Percentiles rank a stretch among this genome's conserved stretches.
phyloP scores from a whole-genome alignment of 2,329 filamentous ascomycete species.

The Xylaria sp. region DNA sequence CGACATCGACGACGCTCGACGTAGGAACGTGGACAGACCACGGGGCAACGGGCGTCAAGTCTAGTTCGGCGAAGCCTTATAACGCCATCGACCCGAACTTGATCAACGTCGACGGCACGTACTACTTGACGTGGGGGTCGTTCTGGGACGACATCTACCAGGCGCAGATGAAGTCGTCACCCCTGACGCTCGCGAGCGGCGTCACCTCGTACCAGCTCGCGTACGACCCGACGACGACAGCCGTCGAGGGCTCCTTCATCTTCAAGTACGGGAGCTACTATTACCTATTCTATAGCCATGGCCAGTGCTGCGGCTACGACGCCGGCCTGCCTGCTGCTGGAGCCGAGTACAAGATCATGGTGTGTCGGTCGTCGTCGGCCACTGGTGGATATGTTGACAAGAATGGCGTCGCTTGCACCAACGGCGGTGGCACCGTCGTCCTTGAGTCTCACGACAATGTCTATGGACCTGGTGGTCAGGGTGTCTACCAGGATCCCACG shows the following conservation, averaged over 20 bases:
- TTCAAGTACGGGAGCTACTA: slow-evolving; percentile 65
- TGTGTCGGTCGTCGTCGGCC: slow-evolving; percentile 63
- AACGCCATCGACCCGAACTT: slow-evolving; percentile 71
- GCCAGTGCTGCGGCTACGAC: slow-evolving; percentile 68
- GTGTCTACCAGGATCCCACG: slow-evolving; percentile 50
- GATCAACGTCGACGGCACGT: slow-evolving; percentile 54
- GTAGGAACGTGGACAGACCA: slow-evolving; percentile 69
- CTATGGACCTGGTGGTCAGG: slow-evolving; percentile 73
- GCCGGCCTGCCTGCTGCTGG: slow-evolving; percentile 59
- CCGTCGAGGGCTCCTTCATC: slow-evolving; percentile 64
- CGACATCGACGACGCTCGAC: slow-evolving; percentile 58
- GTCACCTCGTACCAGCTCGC: slow-evolving; percentile 58
- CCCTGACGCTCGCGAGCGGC: slow-evolving; percentile 62
- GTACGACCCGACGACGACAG: slow-evolving; percentile 60
- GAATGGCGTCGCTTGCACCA: slow-evolving; percentile 42
- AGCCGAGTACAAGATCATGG: slow-evolving; percentile 70
- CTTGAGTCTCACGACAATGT: slow-evolving; percentile 68
- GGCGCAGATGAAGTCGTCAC: slow-evolving; percentile 54
- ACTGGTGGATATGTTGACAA: slow-evolving; percentile 58
- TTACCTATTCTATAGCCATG: slow-evolving; percentile 70
- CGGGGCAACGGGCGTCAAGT: slow-evolving; percentile 63
- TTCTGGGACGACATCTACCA: slow-evolving; percentile 75
- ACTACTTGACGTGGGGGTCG: slow-evolving; percentile 71
- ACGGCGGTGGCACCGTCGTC: slow-evolving; percentile 67
- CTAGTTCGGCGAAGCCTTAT: slow-evolving; percentile 56